Conservation (phyloP, 2,329 filamentous ascomycete genomes). For the Coleophoma cylindrospora region DNA sequence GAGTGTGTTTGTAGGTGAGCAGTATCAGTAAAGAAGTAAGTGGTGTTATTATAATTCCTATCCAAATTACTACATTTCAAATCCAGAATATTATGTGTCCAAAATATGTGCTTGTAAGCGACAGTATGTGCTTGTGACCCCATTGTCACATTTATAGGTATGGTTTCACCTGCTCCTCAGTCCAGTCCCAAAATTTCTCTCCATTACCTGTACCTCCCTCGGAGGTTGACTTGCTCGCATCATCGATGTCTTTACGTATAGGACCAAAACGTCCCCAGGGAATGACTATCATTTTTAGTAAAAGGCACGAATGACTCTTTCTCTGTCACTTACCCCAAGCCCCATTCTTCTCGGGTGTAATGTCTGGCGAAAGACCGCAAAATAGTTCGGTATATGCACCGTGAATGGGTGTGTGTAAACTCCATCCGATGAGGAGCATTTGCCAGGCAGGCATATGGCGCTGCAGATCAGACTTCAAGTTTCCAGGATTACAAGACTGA, state of each 20-base stretch:
- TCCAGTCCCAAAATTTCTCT: constrained; percentile 39
- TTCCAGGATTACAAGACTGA: constrained; percentile 24
- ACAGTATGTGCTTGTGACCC: too few species aligned
- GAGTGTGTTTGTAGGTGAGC: constrained; percentile 34
- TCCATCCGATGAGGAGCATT: constrained; percentile 2
- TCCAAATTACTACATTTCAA: not conserved
- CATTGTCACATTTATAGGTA: constrained; percentile 10
- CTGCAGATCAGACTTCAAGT: constrained; percentile 18
- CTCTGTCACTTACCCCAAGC: constrained; percentile 15
- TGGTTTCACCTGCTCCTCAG: constrained; percentile 31
- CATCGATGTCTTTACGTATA: constrained; percentile 28
- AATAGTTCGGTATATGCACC: constrained; percentile 26
- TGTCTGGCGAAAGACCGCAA: constrained; percentile 19
- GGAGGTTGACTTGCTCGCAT: constrained; percentile 24
- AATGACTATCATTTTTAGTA: constrained; percentile 26
- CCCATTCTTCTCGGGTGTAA: constrained; percentile 19
- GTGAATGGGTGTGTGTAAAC: constrained; percentile 16
- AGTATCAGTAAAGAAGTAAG: constrained; percentile 7
- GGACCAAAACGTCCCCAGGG: constrained; percentile 39
- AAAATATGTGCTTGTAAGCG: not conserved
- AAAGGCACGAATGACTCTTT: not conserved
- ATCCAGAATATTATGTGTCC: not conserved
- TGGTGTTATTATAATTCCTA: not conserved
- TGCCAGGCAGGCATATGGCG: constrained; percentile 10
- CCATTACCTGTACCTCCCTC: constrained; percentile 34